phyloP scores from a whole-genome alignment of 441 rosid species.

The Macaranga tanarius region DNA sequence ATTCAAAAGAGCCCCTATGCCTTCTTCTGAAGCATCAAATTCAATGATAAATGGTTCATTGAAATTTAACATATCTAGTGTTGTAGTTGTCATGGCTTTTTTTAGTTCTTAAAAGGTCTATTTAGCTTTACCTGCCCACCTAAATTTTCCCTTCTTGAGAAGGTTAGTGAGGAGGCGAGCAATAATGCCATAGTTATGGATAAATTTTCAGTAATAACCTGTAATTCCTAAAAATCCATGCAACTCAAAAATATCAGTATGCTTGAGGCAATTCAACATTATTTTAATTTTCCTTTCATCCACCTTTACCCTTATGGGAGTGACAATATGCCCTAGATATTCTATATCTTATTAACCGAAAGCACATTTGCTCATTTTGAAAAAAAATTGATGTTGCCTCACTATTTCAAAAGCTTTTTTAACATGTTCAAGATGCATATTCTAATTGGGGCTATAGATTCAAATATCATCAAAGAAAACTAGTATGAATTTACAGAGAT shows the following conservation, averaged over 20 bases:
- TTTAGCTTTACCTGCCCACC: not conserved
- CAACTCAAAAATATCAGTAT: not conserved
- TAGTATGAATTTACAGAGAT: too few relatives aligned
- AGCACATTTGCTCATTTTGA: not conserved
- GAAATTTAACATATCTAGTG: not conserved
- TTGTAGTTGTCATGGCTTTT: not conserved
- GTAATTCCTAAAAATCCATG: not conserved
- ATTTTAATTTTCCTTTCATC: not conserved
- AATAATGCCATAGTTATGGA: not conserved
- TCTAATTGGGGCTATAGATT: not conserved
- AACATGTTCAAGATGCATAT: not conserved
- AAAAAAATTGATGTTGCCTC: not conserved
- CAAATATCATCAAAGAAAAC: not conserved
- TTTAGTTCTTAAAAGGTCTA: not conserved
- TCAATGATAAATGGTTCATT: not conserved
- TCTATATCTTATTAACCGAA: not conserved
- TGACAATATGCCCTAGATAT: constrained; percentile 2
- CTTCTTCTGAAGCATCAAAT: not conserved
- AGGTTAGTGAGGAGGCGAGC: not conserved
- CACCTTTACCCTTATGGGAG: not conserved
- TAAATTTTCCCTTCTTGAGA: not conserved
- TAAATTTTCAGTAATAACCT: not conserved
- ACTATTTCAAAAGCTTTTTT: not conserved
- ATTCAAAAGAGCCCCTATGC: not conserved
- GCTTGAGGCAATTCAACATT: not conserved